Conservation (phyloP, 23 red algal genomes). For the Gracilaria gracilis region DNA sequence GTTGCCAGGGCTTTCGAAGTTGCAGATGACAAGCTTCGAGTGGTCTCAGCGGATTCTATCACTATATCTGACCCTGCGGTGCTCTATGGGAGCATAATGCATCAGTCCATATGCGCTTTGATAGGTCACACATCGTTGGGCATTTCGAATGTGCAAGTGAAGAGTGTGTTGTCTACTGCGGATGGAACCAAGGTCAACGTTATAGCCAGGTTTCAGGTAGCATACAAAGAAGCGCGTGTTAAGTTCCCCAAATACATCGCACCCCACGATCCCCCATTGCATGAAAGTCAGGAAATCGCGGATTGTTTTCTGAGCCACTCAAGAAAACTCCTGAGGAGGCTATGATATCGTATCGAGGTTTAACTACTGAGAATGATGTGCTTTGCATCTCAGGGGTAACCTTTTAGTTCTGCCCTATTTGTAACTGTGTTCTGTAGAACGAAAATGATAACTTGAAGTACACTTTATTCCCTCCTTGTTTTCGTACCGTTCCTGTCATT, state of each 20-base stretch:
- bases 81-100: neutral
- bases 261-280: neutral
- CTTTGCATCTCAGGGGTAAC: too few relatives aligned
- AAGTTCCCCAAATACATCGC: neutral
- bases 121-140: neutral
- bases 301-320: neutral
- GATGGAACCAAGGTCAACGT: neutral
- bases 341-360: neutral
- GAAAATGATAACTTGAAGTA: neutral
- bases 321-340: neutral
- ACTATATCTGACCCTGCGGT: neutral
- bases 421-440: neutral
- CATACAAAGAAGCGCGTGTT: neutral
- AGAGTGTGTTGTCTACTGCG: slow-evolving; percentile 1
- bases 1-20: slow-evolving; percentile 6
- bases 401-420: too few relatives aligned
- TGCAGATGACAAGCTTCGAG: neutral
- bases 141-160: neutral
- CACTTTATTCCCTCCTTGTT: neutral
- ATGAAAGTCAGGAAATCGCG: neutral
- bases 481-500: neutral
- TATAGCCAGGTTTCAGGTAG: neutral
- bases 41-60: slow-evolving; percentile 3
- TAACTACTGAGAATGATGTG: too few relatives aligned
- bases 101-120: neutral